Conservation (phyloP, 805 yeast genomes). For the Myxozyma sirexii region DNA sequence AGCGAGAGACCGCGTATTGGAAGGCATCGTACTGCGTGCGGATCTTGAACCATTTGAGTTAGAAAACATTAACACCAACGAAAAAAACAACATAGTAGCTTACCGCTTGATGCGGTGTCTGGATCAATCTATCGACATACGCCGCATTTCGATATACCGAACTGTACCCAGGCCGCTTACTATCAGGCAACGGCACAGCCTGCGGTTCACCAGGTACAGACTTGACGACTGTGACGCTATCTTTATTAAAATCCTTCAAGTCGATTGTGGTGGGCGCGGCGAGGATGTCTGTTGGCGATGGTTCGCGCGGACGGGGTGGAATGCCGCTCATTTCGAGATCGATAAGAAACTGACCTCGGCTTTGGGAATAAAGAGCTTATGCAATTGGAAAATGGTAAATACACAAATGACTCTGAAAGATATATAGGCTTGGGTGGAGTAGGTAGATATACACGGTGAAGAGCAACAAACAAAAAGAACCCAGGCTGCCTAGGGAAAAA, state of each 20-base stretch:
- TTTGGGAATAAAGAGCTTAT: no score
- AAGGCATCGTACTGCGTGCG: slow-evolving; percentile 47
- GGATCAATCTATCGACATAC: slow-evolving; percentile 40
- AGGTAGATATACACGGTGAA: no score
- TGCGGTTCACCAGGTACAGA: slow-evolving; percentile 39
- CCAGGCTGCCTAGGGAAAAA: no score
- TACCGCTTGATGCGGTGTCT: slow-evolving; percentile 42
- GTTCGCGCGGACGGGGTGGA: slow-evolving; percentile 15
- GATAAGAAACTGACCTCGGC: background rate
- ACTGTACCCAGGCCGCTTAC: slow-evolving; percentile 52
- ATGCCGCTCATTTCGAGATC: slow-evolving; percentile 9
- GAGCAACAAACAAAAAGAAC: no score
- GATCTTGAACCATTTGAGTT: no score
- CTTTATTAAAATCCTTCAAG: slow-evolving; percentile 20
- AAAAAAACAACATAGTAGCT: no score
- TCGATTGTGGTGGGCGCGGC: slow-evolving; percentile 14
- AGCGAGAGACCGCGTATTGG: slow-evolving; percentile 38
- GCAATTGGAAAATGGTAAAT: no score
- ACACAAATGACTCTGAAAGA: no score
- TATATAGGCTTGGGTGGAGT: no score
- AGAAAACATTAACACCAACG: no score
- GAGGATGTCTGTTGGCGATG: slow-evolving; percentile 10
- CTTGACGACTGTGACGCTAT: slow-evolving; percentile 13
- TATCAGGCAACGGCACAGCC: slow-evolving; percentile 47
- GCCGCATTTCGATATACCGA: slow-evolving; percentile 54